Evolutionary conservation across 2,329 filamentous ascomycete genomes (phyloP).

Genomic region (Aspergillus alliaceus): DNA sequence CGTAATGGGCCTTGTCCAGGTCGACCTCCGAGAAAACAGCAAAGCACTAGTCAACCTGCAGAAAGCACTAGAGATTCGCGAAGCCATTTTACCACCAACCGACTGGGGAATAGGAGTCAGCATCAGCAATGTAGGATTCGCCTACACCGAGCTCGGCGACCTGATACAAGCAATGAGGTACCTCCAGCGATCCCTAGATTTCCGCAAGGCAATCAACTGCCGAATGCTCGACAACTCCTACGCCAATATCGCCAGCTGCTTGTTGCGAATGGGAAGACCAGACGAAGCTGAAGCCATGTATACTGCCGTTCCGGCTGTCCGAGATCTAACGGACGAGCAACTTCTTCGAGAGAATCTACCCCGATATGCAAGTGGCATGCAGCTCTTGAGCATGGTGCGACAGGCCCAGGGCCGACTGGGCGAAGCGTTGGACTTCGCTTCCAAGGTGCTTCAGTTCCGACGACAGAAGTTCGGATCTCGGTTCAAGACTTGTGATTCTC

Average conservation of each 20-base stretch:
- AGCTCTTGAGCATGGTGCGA: background rate
- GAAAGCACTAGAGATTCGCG: background rate
- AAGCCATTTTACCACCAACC: background rate
- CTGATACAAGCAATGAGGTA: background rate
- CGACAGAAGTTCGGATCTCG: background rate
- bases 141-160: background rate
- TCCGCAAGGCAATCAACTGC: background rate
- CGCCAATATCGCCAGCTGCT: background rate
- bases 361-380: background rate
- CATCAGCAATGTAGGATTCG: background rate
- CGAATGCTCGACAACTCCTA: background rate
- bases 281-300: background rate
- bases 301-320: background rate
- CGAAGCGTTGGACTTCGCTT: background rate
- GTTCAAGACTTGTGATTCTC: background rate
- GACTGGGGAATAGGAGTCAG: background rate
- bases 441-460: background rate
- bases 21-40: background rate
- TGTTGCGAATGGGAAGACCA: background rate
- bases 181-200: background rate
- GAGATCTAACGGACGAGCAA: background rate
- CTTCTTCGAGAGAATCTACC: background rate
- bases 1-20: background rate
- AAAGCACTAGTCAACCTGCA: background rate
- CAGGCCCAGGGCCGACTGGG: background rate